Conservation (phyloP, 768 basidiomycete species). For the Lactarius vividus region DNA sequence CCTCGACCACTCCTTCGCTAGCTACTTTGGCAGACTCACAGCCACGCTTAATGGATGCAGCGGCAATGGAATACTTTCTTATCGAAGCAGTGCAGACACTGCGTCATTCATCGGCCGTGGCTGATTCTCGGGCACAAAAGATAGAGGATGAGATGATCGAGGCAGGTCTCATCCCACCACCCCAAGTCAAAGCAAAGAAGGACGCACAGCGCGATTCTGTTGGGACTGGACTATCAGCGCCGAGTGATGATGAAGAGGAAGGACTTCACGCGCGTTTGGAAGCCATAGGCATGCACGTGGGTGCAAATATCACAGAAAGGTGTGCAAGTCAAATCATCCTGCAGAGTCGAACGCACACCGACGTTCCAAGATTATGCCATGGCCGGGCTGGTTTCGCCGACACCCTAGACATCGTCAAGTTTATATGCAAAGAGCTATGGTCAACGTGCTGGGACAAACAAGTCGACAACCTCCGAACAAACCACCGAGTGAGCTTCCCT, state of each 20-base stretch:
- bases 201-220: constrained; percentile 41
- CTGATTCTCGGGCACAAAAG: constrained; percentile 61
- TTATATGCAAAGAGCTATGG: constrained; percentile 97
- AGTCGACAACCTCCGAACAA: constrained; percentile 92
- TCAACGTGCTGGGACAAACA: constrained; percentile 89
- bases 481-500: constrained; percentile 68
- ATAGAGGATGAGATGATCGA: constrained; percentile 78
- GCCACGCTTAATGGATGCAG: constrained; percentile 56
- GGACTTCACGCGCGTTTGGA: constrained; percentile 68
- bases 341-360: neutral
- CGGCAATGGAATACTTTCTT: constrained; percentile 81
- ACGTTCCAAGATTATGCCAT: constrained; percentile 59
- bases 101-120: constrained; percentile 69
- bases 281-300: constrained; percentile 81
- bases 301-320: constrained; percentile 85
- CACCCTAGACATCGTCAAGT: constrained; percentile 89
- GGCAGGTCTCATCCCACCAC: constrained; percentile 63
- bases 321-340: constrained; percentile 36
- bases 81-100: constrained; percentile 78
- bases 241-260: constrained; percentile 68
- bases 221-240: constrained; percentile 32
- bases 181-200: constrained; percentile 39
- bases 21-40: constrained; percentile 66
- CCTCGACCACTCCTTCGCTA: constrained; percentile 36
- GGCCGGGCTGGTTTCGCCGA: constrained; percentile 74